Base-by-base conservation (phyloP, 2,329 filamentous ascomycete genomes). In the Colletotrichum horii region DNA sequence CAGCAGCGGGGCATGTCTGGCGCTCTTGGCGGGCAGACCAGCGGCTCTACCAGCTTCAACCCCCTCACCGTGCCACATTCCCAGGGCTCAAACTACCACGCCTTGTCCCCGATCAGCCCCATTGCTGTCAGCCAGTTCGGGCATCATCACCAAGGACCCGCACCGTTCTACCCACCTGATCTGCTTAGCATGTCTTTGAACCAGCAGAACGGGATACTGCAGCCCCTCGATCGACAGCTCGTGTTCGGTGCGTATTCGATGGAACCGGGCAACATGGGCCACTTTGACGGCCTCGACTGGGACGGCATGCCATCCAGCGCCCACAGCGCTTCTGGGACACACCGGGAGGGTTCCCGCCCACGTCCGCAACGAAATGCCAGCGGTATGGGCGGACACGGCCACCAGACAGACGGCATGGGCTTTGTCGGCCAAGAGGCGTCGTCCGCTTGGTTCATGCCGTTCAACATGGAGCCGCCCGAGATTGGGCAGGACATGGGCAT, bases 391-490 rank as follows among this genome's bases (percentile, higher is more conserved):
- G 83, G 77, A 28, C 79, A 82, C 9, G 79, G 79, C 28, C 75
- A 62, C 8, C 79, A 80, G 34, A 71, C 74, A n/a, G 71, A 71
- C 66, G 61, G 66, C 48, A 56, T 76, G 66, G 75, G 71, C 8
- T 71, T 70, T 3, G 79, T 80, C 64, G 82, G 81, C 6, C 84
- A 85, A 43, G 90, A 91, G 76, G 85, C 89, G 3, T 89, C 87
- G 66, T 93, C 93, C 68, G 95, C 94, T 7, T 98, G 96, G 95
- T 98, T 97, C 83, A 93, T 98, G 87, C 95, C 96, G 2, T 98
- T 98, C 84, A 97, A 98, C 82, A 92, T 98, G 84, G 94, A 97
- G 74, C 94, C 95, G 24, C 92, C 94, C 0, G 91, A 92, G 73
- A 84, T 91, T 56, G 85, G 86, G 8, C 89, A 89, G 70, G 89